Conservation (phyloP, 2,329 filamentous ascomycete species). For the Colletotrichum tamarilloi region DNA sequence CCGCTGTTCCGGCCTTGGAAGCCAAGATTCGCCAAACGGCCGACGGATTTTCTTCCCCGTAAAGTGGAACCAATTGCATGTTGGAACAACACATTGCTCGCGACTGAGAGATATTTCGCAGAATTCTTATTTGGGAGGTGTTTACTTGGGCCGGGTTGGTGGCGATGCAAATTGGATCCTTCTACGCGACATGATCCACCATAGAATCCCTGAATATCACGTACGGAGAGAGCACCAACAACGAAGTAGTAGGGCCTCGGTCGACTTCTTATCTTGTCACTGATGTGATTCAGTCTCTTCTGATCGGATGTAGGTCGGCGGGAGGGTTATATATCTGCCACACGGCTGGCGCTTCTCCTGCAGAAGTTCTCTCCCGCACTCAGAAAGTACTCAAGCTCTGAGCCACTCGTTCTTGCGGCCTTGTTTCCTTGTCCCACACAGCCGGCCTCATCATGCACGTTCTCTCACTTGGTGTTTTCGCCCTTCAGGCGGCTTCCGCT, state of each 20-base stretch:
- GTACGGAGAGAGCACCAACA: background rate
- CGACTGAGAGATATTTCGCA: background rate
- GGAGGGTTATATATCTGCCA: slow-evolving; percentile 15
- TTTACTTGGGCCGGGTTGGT: background rate
- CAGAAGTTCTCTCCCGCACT: background rate
- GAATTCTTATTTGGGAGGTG: too few relatives aligned
- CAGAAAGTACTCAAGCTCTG: slow-evolving; percentile 42
- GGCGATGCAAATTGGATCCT: background rate
- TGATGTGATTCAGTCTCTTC: background rate
- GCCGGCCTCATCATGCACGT: slow-evolving; percentile 1
- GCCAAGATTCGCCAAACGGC: background rate
- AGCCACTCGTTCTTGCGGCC: slow-evolving; percentile 47
- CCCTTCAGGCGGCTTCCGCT: slow-evolving; percentile 25
- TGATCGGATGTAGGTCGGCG: background rate
- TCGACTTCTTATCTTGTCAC: background rate
- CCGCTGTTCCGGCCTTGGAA: background rate
- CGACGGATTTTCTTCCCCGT: background rate
- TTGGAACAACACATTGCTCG: background rate
- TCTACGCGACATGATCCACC: slow-evolving; percentile 14
- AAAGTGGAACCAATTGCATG: background rate
- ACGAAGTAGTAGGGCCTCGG: background rate
- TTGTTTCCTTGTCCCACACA: background rate
- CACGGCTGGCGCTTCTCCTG: background rate
- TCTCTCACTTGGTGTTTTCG: slow-evolving; percentile 35
- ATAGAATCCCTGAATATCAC: background rate